A percentile compares a stretch with the other conserved stretches of the same genome.
Conservation (phyloP, 2,329 filamentous ascomycete species). For the Pyrenochaeta sp. region DNA sequence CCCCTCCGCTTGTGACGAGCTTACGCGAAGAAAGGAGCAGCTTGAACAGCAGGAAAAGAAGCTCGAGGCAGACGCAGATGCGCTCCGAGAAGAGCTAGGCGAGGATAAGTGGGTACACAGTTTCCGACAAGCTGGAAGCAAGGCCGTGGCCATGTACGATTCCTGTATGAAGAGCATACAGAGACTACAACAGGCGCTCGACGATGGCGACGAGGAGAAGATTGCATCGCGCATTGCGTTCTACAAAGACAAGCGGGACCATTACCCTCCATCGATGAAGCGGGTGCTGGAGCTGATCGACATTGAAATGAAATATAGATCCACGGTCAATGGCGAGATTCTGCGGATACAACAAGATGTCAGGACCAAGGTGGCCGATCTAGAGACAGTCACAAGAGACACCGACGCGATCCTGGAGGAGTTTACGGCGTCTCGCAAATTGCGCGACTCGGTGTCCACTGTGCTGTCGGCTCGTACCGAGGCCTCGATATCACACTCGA, state of each 20-base stretch:
- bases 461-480: conserved; percentile 78
- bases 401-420: conserved; percentile 81
- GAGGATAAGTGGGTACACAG: conserved; percentile 97
- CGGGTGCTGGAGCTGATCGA: conserved; percentile 92
- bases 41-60: conserved; percentile 89
- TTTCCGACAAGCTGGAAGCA: conserved; percentile 89
- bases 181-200: conserved; percentile 82
- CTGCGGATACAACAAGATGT: conserved; percentile 86
- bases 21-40: conserved; percentile 76
- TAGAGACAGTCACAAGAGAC: conserved; percentile 79
- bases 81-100: conserved; percentile 85
- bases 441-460: conserved; percentile 92
- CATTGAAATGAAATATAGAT: conserved; percentile 91
- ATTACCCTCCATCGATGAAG: conserved; percentile 93
- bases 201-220: conserved; percentile 74
- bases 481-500: conserved; percentile 73
- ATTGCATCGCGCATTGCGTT: conserved; percentile 76
- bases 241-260: conserved; percentile 93
- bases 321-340: conserved; percentile 97
- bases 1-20: conserved; percentile 88
- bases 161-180: conserved; percentile 87
- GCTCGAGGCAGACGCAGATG: conserved; percentile 89
- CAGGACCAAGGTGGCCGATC: conserved; percentile 78
- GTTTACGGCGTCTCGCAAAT: conserved; percentile 70
- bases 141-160: conserved; percentile 96